Percentiles rank a stretch among this genome's conserved stretches.
Conservation (phyloP, 2,329 filamentous ascomycete species). For the Fusarium circinatum region DNA sequence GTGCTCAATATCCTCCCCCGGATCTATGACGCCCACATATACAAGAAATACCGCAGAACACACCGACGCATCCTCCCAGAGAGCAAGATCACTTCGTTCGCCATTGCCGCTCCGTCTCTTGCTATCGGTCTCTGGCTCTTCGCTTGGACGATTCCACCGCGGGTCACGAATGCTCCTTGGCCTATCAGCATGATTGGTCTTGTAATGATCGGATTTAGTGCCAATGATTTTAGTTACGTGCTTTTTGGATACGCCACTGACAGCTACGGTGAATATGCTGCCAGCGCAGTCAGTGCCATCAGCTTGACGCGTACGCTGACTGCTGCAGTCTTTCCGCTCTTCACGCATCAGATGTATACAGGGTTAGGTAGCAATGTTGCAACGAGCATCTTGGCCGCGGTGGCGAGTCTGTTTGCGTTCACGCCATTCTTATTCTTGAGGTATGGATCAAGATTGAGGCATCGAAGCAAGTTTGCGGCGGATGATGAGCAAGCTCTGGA, state of each 20-base stretch:
- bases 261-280: slow-evolving; percentile 9
- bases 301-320: slow-evolving; percentile 5
- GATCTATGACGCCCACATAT: neutral
- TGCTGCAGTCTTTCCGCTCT: neutral
- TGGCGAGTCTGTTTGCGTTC: slow-evolving; percentile 4
- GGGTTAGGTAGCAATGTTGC: slow-evolving; percentile 5
- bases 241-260: slow-evolving; percentile 9
- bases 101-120: slow-evolving; percentile 1
- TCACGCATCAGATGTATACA: slow-evolving; percentile 7
- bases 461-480: slow-evolving; percentile 10
- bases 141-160: slow-evolving; percentile 12
- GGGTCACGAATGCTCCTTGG: slow-evolving; percentile 5
- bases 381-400: slow-evolving; percentile 5
- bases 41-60: slow-evolving; percentile 12
- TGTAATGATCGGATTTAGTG: slow-evolving; percentile 5
- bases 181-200: slow-evolving; percentile 17
- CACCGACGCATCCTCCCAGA: neutral
- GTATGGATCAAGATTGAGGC: slow-evolving; percentile 3
- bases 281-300: slow-evolving; percentile 10
- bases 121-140: slow-evolving; percentile 12
- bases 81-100: neutral
- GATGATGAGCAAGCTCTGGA: neutral
- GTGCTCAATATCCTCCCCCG: neutral
- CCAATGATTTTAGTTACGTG: slow-evolving; percentile 13
- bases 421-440: neutral